Evolutionary conservation across 192 early-diverging fungal genomes (phyloP), one percentile per base, ranked within the genome.

Genomic region (Rhizophagus clarus): DNA sequence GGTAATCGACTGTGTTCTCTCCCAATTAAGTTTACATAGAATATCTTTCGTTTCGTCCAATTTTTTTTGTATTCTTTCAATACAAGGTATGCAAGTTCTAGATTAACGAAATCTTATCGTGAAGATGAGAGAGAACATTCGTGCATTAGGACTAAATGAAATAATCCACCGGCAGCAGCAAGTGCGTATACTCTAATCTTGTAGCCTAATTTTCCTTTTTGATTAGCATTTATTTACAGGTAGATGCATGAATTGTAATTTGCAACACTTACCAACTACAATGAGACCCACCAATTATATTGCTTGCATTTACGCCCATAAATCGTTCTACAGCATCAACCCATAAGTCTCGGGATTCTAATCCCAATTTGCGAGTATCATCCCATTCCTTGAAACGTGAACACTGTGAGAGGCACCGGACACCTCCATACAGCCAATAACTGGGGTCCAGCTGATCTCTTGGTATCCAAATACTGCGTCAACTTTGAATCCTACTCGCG

Each of bases 91-190:
- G 22, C 10, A 61, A 63, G 61, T 76, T 76, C 61, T 11, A 76
- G 15, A 28, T 62, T 76, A 62, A 62, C 1, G 7, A 76, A 37
- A 4, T 76, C 74, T 40, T 76, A 28, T 34, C 42, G 9, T 10
- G 40, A 42, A 42, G 40, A 9, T 42, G 40, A 8, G 60, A 72
- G 60, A 40, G 47, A 72, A 63, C 69, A 49, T 26, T 80, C 32
- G 31, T 80, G 42, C 63, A 80, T 73, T 73, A 80, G 32, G 60
- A 80, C 49, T 69, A 80, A 80, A 80, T 80, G 79, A 64, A 80
- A 80, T 73, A 80, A 34, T 11, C 40, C 51, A 37, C 69, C 79
- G 49, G 51, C 1, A 73, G 71, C 51, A 37, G 71, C 24, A 71
- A 80, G 61, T 26, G 71, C 72, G 28, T 73, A 80, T 22, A 80